A percentile compares a stretch with the other conserved stretches of the same genome.
Evolutionary conservation across 2,329 filamentous ascomycete species (phyloP).

Genomic region (Pseudogymnoascus sp.): DNA sequence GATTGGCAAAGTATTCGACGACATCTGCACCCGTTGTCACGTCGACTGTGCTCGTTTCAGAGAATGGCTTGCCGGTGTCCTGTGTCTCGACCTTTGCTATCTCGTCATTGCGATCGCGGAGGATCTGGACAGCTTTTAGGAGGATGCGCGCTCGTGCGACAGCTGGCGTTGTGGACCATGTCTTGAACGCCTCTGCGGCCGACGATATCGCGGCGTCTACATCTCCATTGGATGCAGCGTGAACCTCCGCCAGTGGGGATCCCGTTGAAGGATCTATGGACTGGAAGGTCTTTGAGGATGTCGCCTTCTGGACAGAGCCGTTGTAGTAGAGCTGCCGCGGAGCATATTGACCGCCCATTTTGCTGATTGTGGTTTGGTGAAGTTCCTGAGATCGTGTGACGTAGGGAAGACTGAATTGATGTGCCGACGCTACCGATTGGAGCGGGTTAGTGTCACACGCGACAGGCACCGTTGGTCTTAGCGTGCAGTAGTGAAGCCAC

Average conservation of each 20-base stretch:
- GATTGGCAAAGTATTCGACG: conserved; percentile 76
- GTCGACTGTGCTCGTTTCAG: conserved; percentile 78
- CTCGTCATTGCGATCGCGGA: conserved; percentile 69
- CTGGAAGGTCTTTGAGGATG: conserved; percentile 55
- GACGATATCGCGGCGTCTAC: conserved; percentile 65
- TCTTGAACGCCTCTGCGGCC: conserved; percentile 61
- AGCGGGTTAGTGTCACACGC: neutral
- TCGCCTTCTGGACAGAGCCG: conserved; percentile 56
- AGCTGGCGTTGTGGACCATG: conserved; percentile 70
- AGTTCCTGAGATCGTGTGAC: conserved; percentile 1
- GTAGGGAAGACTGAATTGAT: conserved; percentile 14
- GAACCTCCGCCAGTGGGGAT: conserved; percentile 60
- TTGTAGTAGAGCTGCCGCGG: conserved; percentile 65
- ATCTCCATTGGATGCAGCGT: conserved; percentile 57
- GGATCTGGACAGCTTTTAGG: conserved; percentile 63
- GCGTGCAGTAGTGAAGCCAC: conserved; percentile 2
- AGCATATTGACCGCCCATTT: conserved; percentile 32
- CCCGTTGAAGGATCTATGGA: conserved; percentile 68
- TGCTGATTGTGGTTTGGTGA: conserved; percentile 10
- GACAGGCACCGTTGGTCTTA: neutral
- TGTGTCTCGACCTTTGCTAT: conserved; percentile 72
- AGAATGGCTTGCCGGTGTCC: conserved; percentile 80
- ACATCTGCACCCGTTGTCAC: conserved; percentile 77
- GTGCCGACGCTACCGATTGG: neutral
- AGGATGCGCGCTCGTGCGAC: conserved; percentile 69